Conservation (phyloP, 2,329 filamentous ascomycete genomes). For the Fusarium musae region DNA sequence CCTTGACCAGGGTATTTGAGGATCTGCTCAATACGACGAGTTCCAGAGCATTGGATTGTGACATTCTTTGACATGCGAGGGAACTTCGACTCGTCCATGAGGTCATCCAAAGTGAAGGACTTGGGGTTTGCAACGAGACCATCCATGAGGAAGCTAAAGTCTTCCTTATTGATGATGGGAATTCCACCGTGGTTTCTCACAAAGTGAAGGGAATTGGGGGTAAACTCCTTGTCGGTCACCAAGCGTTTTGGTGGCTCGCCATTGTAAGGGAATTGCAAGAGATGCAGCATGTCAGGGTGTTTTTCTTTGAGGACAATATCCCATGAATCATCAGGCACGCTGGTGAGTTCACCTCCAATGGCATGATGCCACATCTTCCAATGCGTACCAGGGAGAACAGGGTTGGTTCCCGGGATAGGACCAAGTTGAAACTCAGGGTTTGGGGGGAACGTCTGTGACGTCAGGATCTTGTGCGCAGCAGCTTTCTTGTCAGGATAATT, state of each 20-base stretch:
- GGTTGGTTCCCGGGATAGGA: slow-evolving; percentile 66
- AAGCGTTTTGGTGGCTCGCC: slow-evolving; percentile 70
- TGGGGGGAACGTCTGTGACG: slow-evolving; percentile 44
- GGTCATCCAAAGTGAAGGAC: slow-evolving; percentile 66
- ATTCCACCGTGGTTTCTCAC: slow-evolving; percentile 79
- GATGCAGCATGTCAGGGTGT: slow-evolving; percentile 68
- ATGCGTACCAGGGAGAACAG: slow-evolving; percentile 64
- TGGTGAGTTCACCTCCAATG: slow-evolving; percentile 50
- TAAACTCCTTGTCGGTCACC: slow-evolving; percentile 65
- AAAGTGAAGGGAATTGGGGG: slow-evolving; percentile 68
- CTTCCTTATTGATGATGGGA: slow-evolving; percentile 69
- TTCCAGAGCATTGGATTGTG: slow-evolving; percentile 76
- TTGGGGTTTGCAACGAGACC: slow-evolving; percentile 70
- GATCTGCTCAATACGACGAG: slow-evolving; percentile 76
- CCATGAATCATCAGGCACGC: slow-evolving; percentile 69
- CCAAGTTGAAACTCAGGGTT: slow-evolving; percentile 66
- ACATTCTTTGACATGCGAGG: slow-evolving; percentile 68
- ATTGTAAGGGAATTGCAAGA: slow-evolving; percentile 73
- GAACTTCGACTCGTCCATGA: slow-evolving; percentile 69
- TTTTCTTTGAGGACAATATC: slow-evolving; percentile 66
- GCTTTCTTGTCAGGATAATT: slow-evolving; percentile 75
- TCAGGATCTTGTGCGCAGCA: slow-evolving; percentile 63
- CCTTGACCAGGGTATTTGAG: slow-evolving; percentile 72
- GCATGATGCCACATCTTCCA: slow-evolving; percentile 71
- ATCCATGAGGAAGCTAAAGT: slow-evolving; percentile 65